A percentile compares a stretch with the other conserved stretches of the same genome.
These are phyloP conservation scores for Mycena venus DNA, from an alignment of 768 basidiomycete species.

Conservation along the genomic window DNA sequence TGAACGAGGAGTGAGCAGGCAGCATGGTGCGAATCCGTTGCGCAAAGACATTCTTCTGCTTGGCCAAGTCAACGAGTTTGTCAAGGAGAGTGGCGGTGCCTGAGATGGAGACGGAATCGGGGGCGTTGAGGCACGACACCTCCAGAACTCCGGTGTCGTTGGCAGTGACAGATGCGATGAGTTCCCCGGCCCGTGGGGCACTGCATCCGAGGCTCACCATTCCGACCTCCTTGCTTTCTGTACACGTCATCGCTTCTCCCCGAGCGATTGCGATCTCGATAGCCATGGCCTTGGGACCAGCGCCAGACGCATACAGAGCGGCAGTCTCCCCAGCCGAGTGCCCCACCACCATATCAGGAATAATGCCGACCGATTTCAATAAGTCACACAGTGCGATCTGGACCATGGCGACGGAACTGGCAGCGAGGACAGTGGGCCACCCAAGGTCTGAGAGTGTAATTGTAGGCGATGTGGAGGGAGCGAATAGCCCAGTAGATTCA, in stretches of 20 bases:
- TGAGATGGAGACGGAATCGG: conserved; percentile 44
- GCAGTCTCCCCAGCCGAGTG: conserved; percentile 55
- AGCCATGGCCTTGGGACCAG: conserved; percentile 44
- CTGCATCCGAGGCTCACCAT: conserved; percentile 50
- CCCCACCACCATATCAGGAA: conserved; percentile 45
- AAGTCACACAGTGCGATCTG: conserved; percentile 52
- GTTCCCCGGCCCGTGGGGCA: not conserved
- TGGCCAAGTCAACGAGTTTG: conserved; percentile 37
- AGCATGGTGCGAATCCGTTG: conserved; percentile 41
- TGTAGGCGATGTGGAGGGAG: not conserved
- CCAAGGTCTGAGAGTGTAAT: not conserved
- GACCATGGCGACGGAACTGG: conserved; percentile 45
- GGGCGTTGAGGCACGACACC: conserved; percentile 48
- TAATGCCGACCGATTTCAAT: conserved; percentile 39
- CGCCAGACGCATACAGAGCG: conserved; percentile 48
- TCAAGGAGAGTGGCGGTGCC: conserved; percentile 37
- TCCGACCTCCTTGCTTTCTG: conserved; percentile 28
- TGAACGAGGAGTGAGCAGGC: conserved; percentile 46
- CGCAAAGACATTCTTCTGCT: conserved; percentile 38
- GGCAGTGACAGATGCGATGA: conserved; percentile 3
- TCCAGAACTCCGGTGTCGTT: conserved; percentile 32
- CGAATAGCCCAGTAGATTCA: conserved; percentile 45
- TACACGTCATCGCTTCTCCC: conserved; percentile 40
- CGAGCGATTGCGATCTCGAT: conserved; percentile 50
- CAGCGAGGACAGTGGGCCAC: conserved; percentile 38